Evolutionary conservation across 148 eudicot genomes (phyloP).

Genomic region (Rhododendron ferrugineum): DNA sequence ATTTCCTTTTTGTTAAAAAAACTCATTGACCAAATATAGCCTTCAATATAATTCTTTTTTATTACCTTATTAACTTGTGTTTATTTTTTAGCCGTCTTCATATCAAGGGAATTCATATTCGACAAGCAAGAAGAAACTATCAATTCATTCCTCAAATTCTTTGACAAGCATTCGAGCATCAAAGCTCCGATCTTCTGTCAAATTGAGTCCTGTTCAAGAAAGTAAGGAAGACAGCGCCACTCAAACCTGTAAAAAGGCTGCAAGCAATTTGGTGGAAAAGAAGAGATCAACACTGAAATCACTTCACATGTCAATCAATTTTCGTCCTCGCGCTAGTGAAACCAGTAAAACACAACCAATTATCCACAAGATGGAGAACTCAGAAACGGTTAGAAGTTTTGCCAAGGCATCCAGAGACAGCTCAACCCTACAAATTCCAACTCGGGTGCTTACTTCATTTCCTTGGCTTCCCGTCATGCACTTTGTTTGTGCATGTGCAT

Average conservation of each 20-base stretch:
- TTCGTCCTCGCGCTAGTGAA: slow-evolving; percentile 20
- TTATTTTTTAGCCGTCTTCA: slow-evolving; percentile 30
- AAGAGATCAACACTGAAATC: slow-evolving; percentile 27
- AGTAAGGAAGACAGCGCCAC: slow-evolving; percentile 24
- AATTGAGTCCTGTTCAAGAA: slow-evolving; percentile 25
- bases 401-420: slow-evolving; percentile 37
- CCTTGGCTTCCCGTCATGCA: background rate
- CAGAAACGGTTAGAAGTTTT: slow-evolving; percentile 35
- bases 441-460: slow-evolving; percentile 36
- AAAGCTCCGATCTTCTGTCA: slow-evolving; percentile 33
- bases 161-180: slow-evolving; percentile 20
- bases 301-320: slow-evolving; percentile 43
- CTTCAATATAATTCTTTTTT: background rate
- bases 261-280: slow-evolving; percentile 25
- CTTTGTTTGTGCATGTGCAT: background rate
- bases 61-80: slow-evolving; percentile 5
- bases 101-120: slow-evolving; percentile 21
- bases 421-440: slow-evolving; percentile 32
- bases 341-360: slow-evolving; percentile 29
- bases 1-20: background rate
- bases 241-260: slow-evolving; percentile 18
- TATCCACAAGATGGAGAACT: slow-evolving; percentile 28
- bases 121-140: slow-evolving; percentile 30
- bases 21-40: background rate
- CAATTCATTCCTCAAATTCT: slow-evolving; percentile 19